Percentiles rank a stretch among this genome's conserved stretches.
Evolutionary conservation across 139 green algal genomes (phyloP).

Genomic region (Chlamydomonas asymmetrica): DNA sequence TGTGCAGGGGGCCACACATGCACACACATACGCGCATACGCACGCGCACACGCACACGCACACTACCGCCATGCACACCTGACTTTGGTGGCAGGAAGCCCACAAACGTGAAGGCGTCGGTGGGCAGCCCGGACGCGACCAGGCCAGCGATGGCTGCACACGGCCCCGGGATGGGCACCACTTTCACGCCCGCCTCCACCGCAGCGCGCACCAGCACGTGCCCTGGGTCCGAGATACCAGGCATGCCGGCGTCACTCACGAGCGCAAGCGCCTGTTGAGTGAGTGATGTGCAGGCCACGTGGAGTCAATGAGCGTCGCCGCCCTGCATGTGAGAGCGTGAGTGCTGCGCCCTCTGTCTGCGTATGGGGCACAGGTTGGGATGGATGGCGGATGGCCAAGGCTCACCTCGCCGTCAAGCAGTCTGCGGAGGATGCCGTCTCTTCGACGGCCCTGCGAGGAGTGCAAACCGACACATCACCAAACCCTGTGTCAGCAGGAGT

Average conservation of each 20-base stretch:
- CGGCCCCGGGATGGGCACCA: conserved; percentile 72
- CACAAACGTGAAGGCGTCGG: conserved; percentile 69
- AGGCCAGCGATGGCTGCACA: conserved; percentile 76
- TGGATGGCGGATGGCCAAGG: neutral
- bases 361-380: neutral
- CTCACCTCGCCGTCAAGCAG: neutral
- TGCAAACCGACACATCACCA: too few relatives aligned
- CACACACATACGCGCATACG: too few relatives aligned
- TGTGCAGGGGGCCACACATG: too few relatives aligned
- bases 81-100: conserved; percentile 86
- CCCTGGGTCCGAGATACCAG: conserved; percentile 89
- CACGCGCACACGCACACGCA: too few relatives aligned
- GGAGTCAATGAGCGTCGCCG: neutral
- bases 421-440: neutral
- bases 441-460: too few relatives aligned
- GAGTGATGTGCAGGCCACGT: neutral
- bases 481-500: too few relatives aligned
- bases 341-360: neutral
- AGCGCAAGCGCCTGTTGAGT: conserved; percentile 68
- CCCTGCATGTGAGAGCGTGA: neutral
- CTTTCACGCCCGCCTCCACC: conserved; percentile 37
- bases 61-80: too few relatives aligned
- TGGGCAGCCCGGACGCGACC: conserved; percentile 75
- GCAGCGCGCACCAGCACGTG: conserved; percentile 58
- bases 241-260: conserved; percentile 88